Evolutionary conservation across 768 basidiomycete genomes (phyloP).

Genomic region (Collybiopsis luxurians): DNA sequence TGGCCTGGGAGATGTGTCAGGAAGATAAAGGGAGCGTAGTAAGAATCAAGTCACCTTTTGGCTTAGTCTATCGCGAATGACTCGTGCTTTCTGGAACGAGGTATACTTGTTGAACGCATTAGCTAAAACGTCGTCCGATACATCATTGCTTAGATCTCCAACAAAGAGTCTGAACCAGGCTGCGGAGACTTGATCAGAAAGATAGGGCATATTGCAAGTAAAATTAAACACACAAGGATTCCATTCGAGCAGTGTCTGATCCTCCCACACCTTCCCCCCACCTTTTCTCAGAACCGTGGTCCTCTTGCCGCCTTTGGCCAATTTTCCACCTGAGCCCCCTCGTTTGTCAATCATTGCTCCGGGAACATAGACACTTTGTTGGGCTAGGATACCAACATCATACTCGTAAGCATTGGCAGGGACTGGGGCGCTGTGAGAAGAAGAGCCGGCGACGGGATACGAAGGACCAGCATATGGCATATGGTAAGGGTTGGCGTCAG

Average conservation of each 20-base stretch:
- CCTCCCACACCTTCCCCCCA: slow-evolving; percentile 97
- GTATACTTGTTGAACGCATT: slow-evolving; percentile 93
- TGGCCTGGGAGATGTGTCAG: slow-evolving; percentile 55
- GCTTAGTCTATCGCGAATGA: slow-evolving; percentile 91
- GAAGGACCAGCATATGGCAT: slow-evolving; percentile 78
- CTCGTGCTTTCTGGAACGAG: slow-evolving; percentile 92
- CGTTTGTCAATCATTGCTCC: slow-evolving; percentile 89
- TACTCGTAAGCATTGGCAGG: slow-evolving; percentile 92
- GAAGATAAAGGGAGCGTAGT: background rate
- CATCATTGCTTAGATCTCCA: slow-evolving; percentile 97
- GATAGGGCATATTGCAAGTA: background rate
- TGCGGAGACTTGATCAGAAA: slow-evolving; percentile 27
- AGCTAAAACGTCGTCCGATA: slow-evolving; percentile 90
- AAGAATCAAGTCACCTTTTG: slow-evolving; percentile 63
- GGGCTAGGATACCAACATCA: slow-evolving; percentile 86
- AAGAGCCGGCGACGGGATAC: slow-evolving; percentile 60
- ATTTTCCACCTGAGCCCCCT: slow-evolving; percentile 80
- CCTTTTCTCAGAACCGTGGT: slow-evolving; percentile 94
- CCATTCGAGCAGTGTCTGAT: slow-evolving; percentile 96
- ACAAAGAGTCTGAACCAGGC: slow-evolving; percentile 98
- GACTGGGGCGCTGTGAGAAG: slow-evolving; percentile 71
- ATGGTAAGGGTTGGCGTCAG: slow-evolving; percentile 77
- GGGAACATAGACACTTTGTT: slow-evolving; percentile 90
- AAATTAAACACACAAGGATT: slow-evolving; percentile 72
- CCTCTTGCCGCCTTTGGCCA: slow-evolving; percentile 88